phyloP scores from a whole-genome alignment of 2,329 filamentous ascomycete species.

The Didymella exigua region DNA sequence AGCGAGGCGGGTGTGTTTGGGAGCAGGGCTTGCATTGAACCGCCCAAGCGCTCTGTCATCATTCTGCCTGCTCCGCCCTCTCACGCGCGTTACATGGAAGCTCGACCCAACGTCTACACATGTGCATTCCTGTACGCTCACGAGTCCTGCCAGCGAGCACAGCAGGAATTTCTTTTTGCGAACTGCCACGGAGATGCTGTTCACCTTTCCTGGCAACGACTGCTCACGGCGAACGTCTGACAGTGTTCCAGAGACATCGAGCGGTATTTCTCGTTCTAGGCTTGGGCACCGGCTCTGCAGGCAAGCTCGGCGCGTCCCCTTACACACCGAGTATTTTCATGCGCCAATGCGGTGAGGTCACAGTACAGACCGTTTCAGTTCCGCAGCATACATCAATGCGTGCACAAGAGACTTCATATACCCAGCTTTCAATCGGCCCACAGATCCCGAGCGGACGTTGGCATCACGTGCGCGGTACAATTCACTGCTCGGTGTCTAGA shows the following conservation, averaged over 20 bases:
- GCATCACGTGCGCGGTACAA: background rate
- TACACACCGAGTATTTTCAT: conserved; percentile 13
- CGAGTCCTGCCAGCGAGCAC: background rate
- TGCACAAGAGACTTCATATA: background rate
- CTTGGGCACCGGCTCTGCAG: conserved; percentile 17
- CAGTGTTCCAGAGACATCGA: conserved; percentile 1
- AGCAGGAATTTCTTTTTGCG: background rate
- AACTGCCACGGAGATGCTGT: background rate
- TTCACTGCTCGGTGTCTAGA: background rate
- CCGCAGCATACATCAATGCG: background rate
- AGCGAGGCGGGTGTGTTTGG: conserved; percentile 6
- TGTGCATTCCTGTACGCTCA: conserved; percentile 12
- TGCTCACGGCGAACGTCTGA: background rate
- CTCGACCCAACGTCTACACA: conserved; percentile 7
- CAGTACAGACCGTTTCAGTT: conserved; percentile 3
- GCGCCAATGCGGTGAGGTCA: conserved; percentile 16
- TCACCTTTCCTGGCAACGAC: background rate
- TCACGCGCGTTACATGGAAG: conserved; percentile 8
- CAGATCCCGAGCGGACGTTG: background rate
- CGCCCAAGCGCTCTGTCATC: conserved; percentile 20
- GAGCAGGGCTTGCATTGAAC: conserved; percentile 6
- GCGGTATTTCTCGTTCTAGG: conserved; percentile 14
- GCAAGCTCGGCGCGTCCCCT: conserved; percentile 19
- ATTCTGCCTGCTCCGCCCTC: conserved; percentile 18
- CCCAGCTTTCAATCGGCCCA: background rate